Conservation (phyloP, 2,329 filamentous ascomycete genomes). For the Paracamarosporium sp. region DNA sequence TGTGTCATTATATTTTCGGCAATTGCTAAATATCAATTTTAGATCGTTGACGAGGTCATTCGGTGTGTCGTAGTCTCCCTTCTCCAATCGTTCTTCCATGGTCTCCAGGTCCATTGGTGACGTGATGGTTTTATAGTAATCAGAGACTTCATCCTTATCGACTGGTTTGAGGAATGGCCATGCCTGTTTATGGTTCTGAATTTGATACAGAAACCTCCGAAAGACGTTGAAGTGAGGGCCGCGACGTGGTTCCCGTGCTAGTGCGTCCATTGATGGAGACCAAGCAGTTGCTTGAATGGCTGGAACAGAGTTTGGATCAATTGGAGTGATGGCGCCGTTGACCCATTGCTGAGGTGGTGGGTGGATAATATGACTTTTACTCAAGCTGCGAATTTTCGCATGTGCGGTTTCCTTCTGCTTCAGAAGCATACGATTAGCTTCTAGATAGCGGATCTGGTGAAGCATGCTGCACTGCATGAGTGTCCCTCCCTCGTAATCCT, state of each 20-base stretch:
- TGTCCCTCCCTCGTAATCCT: constrained; percentile 97
- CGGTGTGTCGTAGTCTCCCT: constrained; percentile 87
- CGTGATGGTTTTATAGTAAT: constrained; percentile 98
- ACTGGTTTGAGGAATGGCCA: constrained; percentile 97
- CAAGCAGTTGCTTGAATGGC: constrained; percentile 90
- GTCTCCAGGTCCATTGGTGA: constrained; percentile 96
- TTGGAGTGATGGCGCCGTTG: constrained; percentile 67
- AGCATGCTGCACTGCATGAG: constrained; percentile 99
- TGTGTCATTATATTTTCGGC: constrained; percentile 94
- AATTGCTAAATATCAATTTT: constrained; percentile 91
- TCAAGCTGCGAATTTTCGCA: constrained; percentile 92
- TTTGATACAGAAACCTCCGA: constrained; percentile 88
- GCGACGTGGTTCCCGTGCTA: constrained; percentile 91
- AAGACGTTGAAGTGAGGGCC: constrained; percentile 96
- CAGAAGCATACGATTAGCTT: constrained; percentile 88
- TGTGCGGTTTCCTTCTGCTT: constrained; percentile 97
- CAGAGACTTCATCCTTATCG: constrained; percentile 94
- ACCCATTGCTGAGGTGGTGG: constrained; percentile 86
- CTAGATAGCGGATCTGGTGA: constrained; percentile 90
- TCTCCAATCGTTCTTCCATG: constrained; percentile 95
- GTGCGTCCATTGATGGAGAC: constrained; percentile 97
- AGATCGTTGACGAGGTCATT: constrained; percentile 93
- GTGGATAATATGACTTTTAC: constrained; percentile 86
- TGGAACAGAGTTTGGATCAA: constrained; percentile 83
- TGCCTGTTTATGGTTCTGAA: constrained; percentile 90